Conservation (phyloP, 2,329 filamentous ascomycete genomes). For the Metarhizium anisopliae region DNA sequence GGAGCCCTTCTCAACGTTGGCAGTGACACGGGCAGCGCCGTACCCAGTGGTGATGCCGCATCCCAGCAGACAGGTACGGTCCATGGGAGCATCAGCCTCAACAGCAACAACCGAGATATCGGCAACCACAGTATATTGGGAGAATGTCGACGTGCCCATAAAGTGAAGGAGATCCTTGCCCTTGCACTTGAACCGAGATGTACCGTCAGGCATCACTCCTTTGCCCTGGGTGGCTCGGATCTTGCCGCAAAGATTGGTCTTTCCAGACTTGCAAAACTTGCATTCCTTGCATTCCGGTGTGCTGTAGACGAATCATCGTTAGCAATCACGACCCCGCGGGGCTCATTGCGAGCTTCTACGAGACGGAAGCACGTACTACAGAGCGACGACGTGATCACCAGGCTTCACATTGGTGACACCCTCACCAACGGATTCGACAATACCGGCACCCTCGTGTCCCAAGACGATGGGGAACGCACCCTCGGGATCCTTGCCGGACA, state of each 20-base stretch:
- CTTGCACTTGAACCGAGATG: slow-evolving; percentile 86
- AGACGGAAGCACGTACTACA: slow-evolving; percentile 53
- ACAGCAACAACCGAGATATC: slow-evolving; percentile 97
- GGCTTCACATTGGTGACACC: slow-evolving; percentile 91
- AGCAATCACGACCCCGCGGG: not conserved
- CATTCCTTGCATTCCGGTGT: slow-evolving; percentile 95
- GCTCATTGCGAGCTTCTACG: not conserved
- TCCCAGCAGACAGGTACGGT: slow-evolving; percentile 89
- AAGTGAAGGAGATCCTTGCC: slow-evolving; percentile 95
- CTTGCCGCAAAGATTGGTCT: slow-evolving; percentile 98
- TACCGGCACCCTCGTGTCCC: slow-evolving; percentile 83
- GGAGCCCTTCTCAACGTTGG: slow-evolving; percentile 80
- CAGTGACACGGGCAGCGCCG: slow-evolving; percentile 88
- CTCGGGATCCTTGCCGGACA: slow-evolving; percentile 95
- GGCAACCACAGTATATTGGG: slow-evolving; percentile 95
- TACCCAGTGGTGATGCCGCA: slow-evolving; percentile 99
- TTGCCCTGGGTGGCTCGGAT: slow-evolving; percentile 94
- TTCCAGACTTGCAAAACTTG: slow-evolving; percentile 99
- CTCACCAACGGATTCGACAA: slow-evolving; percentile 89
- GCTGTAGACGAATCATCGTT: slow-evolving; percentile 35
- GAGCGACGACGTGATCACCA: slow-evolving; percentile 83
- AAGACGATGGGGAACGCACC: slow-evolving; percentile 85
- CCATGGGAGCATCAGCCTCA: slow-evolving; percentile 83
- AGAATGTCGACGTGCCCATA: slow-evolving; percentile 99
- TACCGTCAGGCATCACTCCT: slow-evolving; percentile 96